Percentiles rank a stretch among this genome's conserved stretches.
These are phyloP conservation scores for Fusarium clavum DNA, from an alignment of 2,329 filamentous ascomycete species.

Conservation along the genomic window DNA sequence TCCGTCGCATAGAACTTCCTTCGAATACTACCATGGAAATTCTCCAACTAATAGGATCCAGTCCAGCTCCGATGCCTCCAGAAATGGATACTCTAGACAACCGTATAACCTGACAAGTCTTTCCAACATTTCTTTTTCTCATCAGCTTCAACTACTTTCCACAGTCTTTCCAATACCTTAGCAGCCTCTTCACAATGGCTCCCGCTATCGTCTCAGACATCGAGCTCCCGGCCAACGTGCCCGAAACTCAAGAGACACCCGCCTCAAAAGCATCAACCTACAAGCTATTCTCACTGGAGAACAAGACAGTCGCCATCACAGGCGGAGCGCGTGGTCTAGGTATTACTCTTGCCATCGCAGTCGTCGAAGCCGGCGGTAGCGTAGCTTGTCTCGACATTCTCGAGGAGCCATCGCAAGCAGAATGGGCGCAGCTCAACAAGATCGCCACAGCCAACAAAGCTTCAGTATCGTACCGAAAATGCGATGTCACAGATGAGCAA, in stretches of 20 bases:
- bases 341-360: constrained; percentile 60
- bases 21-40: background rate
- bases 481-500: constrained; percentile 61
- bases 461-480: constrained; percentile 55
- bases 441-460: constrained; percentile 52
- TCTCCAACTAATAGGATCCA: background rate
- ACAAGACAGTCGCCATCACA: constrained; percentile 61
- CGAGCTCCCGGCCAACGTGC: constrained; percentile 45
- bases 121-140: background rate
- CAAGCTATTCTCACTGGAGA: constrained; percentile 59
- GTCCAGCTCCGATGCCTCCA: background rate
- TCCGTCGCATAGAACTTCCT: constrained; percentile 34
- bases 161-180: background rate
- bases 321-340: constrained; percentile 64
- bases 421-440: constrained; percentile 58
- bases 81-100: constrained; percentile 15
- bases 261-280: constrained; percentile 44
- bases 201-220: constrained; percentile 48
- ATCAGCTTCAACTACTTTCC: background rate
- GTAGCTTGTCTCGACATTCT: constrained; percentile 62
- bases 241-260: constrained; percentile 50
- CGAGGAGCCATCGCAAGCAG: constrained; percentile 49
- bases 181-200: constrained; percentile 33
- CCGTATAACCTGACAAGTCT: constrained; percentile 14
- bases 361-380: constrained; percentile 62